These are phyloP conservation scores for Calocera cornea DNA, from an alignment of 768 basidiomycete species.

Conservation along the genomic window DNA sequence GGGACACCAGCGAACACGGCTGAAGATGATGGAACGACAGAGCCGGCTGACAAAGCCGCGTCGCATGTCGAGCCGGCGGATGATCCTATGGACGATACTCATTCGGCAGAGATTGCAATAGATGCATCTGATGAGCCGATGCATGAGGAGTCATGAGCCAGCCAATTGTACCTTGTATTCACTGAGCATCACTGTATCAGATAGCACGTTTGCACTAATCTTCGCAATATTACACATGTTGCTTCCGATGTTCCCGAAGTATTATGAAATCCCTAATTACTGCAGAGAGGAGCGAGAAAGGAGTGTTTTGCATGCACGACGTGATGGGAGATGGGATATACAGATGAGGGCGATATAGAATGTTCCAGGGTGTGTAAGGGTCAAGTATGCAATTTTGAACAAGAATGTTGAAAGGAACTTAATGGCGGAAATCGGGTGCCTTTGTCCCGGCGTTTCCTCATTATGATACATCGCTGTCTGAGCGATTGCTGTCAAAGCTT, in stretches of 20 bases:
- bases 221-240: not conserved
- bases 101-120: not conserved
- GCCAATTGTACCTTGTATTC: not conserved
- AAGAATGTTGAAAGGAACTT: too few species aligned
- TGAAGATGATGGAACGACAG: not conserved
- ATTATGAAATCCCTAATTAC: not conserved
- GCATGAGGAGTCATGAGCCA: not conserved
- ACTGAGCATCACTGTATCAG: not conserved
- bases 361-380: too few species aligned
- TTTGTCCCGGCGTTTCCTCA: not conserved
- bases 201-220: not conserved
- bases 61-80: not conserved
- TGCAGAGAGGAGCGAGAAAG: not conserved
- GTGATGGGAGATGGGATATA: too few species aligned
- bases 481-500: not conserved
- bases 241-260: not conserved
- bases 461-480: conserved; percentile 2
- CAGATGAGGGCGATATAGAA: too few species aligned
- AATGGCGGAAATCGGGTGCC: not conserved
- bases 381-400: too few species aligned
- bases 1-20: not conserved
- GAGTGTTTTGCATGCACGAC: not conserved
- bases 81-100: not conserved
- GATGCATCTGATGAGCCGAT: not conserved
- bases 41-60: too few species aligned